Percentiles rank a stretch among this genome's conserved stretches.
phyloP scores from a whole-genome alignment of 805 yeast genomes.

The Ogataea glucozyma region DNA sequence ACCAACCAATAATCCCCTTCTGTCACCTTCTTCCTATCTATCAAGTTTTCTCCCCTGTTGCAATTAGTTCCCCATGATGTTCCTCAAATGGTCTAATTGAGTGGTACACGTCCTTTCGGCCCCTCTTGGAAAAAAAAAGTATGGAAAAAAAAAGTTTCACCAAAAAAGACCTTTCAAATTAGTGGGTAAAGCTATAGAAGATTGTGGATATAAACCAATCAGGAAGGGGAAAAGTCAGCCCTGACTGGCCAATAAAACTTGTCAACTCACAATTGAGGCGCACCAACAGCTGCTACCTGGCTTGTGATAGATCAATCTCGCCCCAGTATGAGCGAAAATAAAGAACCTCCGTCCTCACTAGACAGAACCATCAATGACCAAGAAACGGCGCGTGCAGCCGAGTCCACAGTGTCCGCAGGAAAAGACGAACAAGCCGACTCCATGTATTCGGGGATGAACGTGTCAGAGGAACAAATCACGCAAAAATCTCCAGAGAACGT shows the following conservation, averaged over 20 bases:
- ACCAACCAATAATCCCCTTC: too few species aligned
- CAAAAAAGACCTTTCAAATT: neutral
- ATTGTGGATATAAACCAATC: neutral
- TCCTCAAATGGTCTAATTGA: constrained; percentile 1
- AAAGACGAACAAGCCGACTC: neutral
- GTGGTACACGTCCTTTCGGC: neutral
- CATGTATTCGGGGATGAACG: neutral
- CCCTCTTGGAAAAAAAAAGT: neutral
- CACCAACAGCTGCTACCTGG: neutral
- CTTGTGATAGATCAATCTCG: neutral
- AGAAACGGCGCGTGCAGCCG: neutral
- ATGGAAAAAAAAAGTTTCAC: constrained; percentile 6
- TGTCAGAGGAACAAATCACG: neutral
- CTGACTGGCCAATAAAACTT: neutral
- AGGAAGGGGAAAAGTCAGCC: neutral
- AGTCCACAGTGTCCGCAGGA: neutral
- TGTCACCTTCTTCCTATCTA: too few species aligned
- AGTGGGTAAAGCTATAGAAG: neutral
- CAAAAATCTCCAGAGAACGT: neutral
- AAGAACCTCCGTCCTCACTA: neutral
- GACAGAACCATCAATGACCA: constrained; percentile 1
- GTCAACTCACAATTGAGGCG: neutral
- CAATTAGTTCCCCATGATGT: constrained; percentile 3
- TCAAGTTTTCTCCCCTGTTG: neutral
- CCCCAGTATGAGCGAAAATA: neutral